Evolutionary conservation across 2,329 filamentous ascomycete genomes (phyloP), one percentile per base, ranked within the genome.

Genomic region (Exophiala bonariae): DNA sequence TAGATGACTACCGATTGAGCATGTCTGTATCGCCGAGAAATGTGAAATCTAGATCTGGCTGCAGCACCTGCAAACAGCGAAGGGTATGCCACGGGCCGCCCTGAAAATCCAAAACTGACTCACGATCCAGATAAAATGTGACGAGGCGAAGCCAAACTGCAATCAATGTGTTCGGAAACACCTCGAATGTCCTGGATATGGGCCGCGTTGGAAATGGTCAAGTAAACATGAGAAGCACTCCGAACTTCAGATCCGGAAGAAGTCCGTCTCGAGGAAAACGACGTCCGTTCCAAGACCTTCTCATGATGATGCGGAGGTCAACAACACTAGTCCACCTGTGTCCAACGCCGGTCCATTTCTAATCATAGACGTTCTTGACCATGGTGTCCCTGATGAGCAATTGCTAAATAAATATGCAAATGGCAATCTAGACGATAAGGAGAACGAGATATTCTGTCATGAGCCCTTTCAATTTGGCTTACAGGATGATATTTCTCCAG

Each of bases 121-220:
- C 37, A 14, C 10, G 18, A 6, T 19, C 22, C 33, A 44, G 41
- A 18, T 44, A 10, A 44, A 44, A 37, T 44, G 41, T 18, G 41
- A 44, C 33, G 41, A 44, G 14, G 16, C 32, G 7, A 36, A 28
- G 22, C 41, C 41, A n/a, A n/a, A n/a, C 11, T 44, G 41, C 19
- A 16, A 5, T 3, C 41, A 44, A 20, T 44, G 41, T n/a, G 16
- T 17, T 11, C 20, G 4, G 3, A 44, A 37, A 17, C 9, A 32
- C 17, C 41, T 44, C 3, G 41, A 44, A 13, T 44, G 41, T 19
- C 41, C 41, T 8, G 41, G 41, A 5, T 44, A 44, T 20, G 32
- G 11, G 6, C 9, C 14, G 3, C 32, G 41, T 10, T 44, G 41
- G 41, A 44, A 28, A 30, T 44, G 41, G 41, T 44, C 41, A 4